Base-by-base conservation (phyloP, 345 rosid species). In the Draba incana region DNA sequence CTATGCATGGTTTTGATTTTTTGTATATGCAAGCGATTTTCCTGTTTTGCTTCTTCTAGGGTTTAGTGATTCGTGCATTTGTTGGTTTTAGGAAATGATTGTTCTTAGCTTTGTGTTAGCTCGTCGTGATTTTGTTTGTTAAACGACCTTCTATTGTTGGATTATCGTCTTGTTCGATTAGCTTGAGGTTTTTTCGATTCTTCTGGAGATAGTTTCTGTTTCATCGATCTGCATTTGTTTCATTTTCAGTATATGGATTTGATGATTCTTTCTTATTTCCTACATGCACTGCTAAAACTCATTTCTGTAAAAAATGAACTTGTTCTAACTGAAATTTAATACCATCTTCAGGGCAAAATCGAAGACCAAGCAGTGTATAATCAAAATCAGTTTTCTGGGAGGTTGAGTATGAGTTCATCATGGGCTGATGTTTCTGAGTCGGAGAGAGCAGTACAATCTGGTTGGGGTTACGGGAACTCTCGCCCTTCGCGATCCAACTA, bases 381-480 rank as follows among this genome's bases (percentile, higher is more conserved):
- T 61, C 13, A 37, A 49, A 20, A 46, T 64, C 3, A 24, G 11
- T 38, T 30, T 30, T 54, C 27, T 35, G 7, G 2, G 56, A 47
- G 20, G 25, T 57, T 73, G 49, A 20, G 20, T 20, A 20, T 81
- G 89, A 86, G 79, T 83, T 84, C 85, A 75, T 88, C 97, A 79
- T 94, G 99, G 99, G 99, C 97, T 35, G 97, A 91, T 56, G 97
- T 86, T 79, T 95, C 92, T 55, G 89, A 84, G 71, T 72, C 95
- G 72, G 98, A 89, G 82, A 86, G 83, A 74, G 85, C 75, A 68
- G 53, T 14, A 16, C 37, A 33, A 33, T 64, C 78, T 46, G 69
- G 69, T 45, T 74, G 78, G 78, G 57, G n/a, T 43, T 67, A 67
- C 56, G 76, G 58, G 24, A 55, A 57, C 54, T 57, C 85, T 5